Base-by-base conservation (phyloP, 805 yeast genomes). In the Myxozyma geophila region DNA sequence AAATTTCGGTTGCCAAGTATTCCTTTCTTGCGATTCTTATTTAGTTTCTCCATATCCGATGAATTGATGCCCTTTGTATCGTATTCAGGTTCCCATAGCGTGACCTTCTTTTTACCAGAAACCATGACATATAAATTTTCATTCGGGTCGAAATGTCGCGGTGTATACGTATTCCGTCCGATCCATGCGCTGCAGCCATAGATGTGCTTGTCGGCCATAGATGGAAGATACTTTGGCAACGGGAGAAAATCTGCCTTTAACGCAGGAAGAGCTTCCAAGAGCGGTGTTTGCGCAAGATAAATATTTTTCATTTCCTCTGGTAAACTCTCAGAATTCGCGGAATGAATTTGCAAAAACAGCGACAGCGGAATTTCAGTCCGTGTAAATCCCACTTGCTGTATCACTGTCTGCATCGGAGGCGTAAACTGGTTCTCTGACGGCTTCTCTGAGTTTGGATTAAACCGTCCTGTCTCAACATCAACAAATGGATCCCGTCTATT, bases 131-230 rank as follows among this genome's bases (percentile, higher is more conserved):
- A 63, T 17, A 67, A 46, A 47, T 67, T 67, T 33, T 66, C 67
- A 53, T 67, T 66, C 40, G 69, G 62, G 48, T 67, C 70, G 48
- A 52, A 62, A 44, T 67, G 70, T 46, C 67, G 58, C 17, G 70
- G 61, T 17, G 70, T 67, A 44, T 51, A 66, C 33, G 70, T 63
- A 15, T 49, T 41, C 10, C 62, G 57, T 15, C 70, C 70, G 17
- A 67, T 66, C 70, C 70, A 67, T 21, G 60, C 67, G 21, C 59
- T 62, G 43, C 60, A 57, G 2, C 59, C 64, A 47, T 59, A 67
- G 9, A 39, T 35, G 7, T 44, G 46, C 44, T 15, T 15, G 13
- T 39, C 48, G 28, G 50, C 21, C 19, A 40, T 19, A n/a, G 41
- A 53, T 5, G 58, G 65, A n/a, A 63, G 17, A 21, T 54, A 57